phyloP scores from a whole-genome alignment of 1,139 yeast species.

The Kurtzmaniella quercitrusa region DNA sequence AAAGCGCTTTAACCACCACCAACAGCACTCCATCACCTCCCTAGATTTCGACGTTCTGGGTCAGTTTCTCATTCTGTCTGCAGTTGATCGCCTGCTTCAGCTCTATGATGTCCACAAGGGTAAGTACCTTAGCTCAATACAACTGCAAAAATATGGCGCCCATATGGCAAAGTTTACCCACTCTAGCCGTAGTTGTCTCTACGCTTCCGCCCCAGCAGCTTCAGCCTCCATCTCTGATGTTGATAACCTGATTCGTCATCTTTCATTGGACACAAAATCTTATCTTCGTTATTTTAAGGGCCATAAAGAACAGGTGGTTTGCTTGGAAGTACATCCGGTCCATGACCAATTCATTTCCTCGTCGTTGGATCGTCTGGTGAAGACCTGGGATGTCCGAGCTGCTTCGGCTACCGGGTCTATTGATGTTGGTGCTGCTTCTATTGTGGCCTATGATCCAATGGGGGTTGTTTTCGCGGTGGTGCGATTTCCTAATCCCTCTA shows the following conservation, averaged over 20 bases:
- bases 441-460: constrained; percentile 74
- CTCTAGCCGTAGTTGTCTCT: constrained; percentile 65
- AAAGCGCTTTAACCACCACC: constrained; percentile 57
- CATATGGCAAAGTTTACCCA: constrained; percentile 85
- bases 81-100: constrained; percentile 80
- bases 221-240: constrained; percentile 29
- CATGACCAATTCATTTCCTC: constrained; percentile 66
- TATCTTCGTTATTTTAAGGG: constrained; percentile 85
- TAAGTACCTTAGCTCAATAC: constrained; percentile 57
- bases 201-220: constrained; percentile 64
- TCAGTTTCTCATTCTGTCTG: constrained; percentile 69
- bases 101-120: constrained; percentile 78
- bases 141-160: constrained; percentile 89
- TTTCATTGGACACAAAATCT: constrained; percentile 73
- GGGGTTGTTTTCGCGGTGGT: constrained; percentile 80
- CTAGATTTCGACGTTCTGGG: constrained; percentile 86
- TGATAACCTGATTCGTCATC: constrained; percentile 69
- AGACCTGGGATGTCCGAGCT: constrained; percentile 80
- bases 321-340: constrained; percentile 71
- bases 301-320: constrained; percentile 71
- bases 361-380: constrained; percentile 72
- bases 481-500: constrained; percentile 21
- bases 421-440: constrained; percentile 51
- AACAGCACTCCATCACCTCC: constrained; percentile 64
- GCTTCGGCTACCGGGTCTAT: constrained; percentile 60